These are phyloP conservation scores for Mycosphaerelloides madeirae DNA, from an alignment of 2,329 filamentous ascomycete genomes.

Conservation along the genomic window DNA sequence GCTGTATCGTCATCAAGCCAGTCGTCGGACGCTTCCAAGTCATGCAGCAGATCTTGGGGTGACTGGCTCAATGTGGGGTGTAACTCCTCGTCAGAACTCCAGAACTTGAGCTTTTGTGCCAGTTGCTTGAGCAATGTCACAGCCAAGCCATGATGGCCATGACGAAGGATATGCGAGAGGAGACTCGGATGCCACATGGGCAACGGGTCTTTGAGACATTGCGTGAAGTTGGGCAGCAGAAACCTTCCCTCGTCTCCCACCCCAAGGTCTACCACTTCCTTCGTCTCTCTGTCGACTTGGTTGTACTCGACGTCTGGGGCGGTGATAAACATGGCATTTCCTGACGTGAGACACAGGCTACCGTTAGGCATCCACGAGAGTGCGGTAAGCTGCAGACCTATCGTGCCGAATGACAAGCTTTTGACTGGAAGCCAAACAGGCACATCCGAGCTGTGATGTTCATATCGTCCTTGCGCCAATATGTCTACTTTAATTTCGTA, in stretches of 20 bases:
- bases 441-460: conserved; percentile 11
- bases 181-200: conserved; percentile 92
- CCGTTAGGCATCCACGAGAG: conserved; percentile 72
- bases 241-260: conserved; percentile 2
- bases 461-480: conserved; percentile 25
- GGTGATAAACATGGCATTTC: conserved; percentile 85
- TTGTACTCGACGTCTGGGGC: conserved; percentile 68
- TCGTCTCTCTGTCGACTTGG: conserved; percentile 45
- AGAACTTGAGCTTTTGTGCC: conserved; percentile 74
- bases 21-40: conserved; percentile 33
- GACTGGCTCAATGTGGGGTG: conserved; percentile 63
- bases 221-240: conserved; percentile 12
- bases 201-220: conserved; percentile 70
- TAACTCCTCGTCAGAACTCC: conserved; percentile 72
- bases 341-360: conserved; percentile 79
- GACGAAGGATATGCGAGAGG: conserved; percentile 76
- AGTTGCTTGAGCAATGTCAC: conserved; percentile 68
- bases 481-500: conserved; percentile 22
- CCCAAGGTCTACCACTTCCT: conserved; percentile 12
- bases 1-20: conserved; percentile 19
- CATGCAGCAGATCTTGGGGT: conserved; percentile 4
- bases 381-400: conserved; percentile 21
- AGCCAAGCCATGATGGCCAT: conserved; percentile 69
- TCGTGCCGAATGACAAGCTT: conserved; percentile 20
- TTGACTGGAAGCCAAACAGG: conserved; percentile 23